phyloP scores from a whole-genome alignment of 2,329 filamentous ascomycete genomes.

The Botrytis paeoniae region DNA sequence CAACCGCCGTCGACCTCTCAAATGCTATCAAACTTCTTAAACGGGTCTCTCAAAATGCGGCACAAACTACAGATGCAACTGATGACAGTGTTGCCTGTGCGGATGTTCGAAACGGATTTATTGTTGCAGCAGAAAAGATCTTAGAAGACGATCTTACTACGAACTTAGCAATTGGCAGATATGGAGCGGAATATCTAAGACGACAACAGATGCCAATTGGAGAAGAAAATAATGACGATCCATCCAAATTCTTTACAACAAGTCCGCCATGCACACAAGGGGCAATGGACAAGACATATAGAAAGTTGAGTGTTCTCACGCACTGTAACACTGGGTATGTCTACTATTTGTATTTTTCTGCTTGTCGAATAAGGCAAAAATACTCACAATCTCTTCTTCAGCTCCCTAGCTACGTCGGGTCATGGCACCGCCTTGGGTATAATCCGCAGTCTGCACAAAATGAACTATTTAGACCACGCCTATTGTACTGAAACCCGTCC shows the following conservation, averaged over 20 bases:
- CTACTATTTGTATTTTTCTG: not conserved
- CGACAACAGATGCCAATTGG: slow-evolving; percentile 35
- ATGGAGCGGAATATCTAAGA: slow-evolving; percentile 79
- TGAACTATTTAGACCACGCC: slow-evolving; percentile 68
- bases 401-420: slow-evolving; percentile 92
- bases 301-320: slow-evolving; percentile 77
- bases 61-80: slow-evolving; percentile 38
- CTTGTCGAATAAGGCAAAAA: not conserved
- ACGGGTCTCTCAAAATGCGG: slow-evolving; percentile 52
- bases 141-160: slow-evolving; percentile 81
- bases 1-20: slow-evolving; percentile 90
- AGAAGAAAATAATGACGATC: slow-evolving; percentile 27
- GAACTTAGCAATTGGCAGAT: slow-evolving; percentile 79
- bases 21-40: slow-evolving; percentile 85
- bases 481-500: slow-evolving; percentile 97
- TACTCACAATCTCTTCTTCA: slow-evolving; percentile 37
- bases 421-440: slow-evolving; percentile 95
- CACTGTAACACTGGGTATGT: slow-evolving; percentile 93
- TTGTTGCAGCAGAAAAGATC: slow-evolving; percentile 80
- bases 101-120: slow-evolving; percentile 66
- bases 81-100: slow-evolving; percentile 35
- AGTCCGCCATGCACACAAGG: slow-evolving; percentile 40
- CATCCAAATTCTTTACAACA: slow-evolving; percentile 37
- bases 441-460: slow-evolving; percentile 74
- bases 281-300: slow-evolving; percentile 46